Base-by-base conservation (phyloP, 177 flowering plant genomes). In the Vitis hybrid region DNA sequence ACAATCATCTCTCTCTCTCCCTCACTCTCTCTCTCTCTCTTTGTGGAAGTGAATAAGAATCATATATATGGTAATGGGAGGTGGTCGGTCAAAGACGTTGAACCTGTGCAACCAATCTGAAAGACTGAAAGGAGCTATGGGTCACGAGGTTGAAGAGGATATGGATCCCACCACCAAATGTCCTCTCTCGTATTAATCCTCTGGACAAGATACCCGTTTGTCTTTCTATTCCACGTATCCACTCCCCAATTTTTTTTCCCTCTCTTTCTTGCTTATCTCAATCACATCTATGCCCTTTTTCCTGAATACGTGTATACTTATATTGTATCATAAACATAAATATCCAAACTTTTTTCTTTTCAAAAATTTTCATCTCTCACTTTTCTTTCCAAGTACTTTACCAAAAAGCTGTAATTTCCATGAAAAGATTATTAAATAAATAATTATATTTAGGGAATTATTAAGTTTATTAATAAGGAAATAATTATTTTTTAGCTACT, bases 191-290 rank as follows among this genome's bases (percentile, higher is more conserved):
- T 68, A 69, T 71, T 60, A 72, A 76, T 70, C 63, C 70, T 67
- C 52, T 56, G 67, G 74, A 70, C 80, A 70, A 74, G 80, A 75
- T 69, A 78, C 67, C 26, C 72, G 61, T 78, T 77, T 76, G 77
- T 78, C 75, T 67, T 72, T 74, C 69, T 55, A 31, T 45, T 58
- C 59, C 60, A 60, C 64, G 39, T 68, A 29, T 51, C 26, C 29
- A 26, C 29, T 26, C 29, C 29, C 29, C 29, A 26, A 19, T 52
- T 13, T 2, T 29, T 50, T 49, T 0, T 8, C 13, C 59, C 31
- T 31, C 31, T 29, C 29, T 9, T 16, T 62, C n/a, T 49, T 60
- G 9, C 58, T 21, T 71, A 26, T 58, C 13, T 19, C 26, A 66
- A 56, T 64, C 53, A 67, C 72, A 39, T 19, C 58, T 66, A 1